These are phyloP conservation scores for Hypoxylon crocopeplum DNA, from an alignment of 495 filamentous ascomycete species.

Conservation along the genomic window DNA sequence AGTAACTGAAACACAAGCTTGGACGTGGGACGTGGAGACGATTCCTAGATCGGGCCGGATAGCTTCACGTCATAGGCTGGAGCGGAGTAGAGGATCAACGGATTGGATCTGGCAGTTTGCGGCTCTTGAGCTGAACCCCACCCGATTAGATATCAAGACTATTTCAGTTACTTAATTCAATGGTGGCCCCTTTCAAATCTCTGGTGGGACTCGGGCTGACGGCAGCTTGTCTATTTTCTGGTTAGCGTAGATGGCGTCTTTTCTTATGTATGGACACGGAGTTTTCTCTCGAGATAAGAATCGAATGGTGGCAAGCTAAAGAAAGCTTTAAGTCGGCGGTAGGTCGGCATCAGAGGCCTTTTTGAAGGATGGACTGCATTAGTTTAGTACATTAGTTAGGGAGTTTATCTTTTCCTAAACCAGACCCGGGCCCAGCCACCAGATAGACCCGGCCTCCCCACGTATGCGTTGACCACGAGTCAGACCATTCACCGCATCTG, in stretches of 20 bases:
- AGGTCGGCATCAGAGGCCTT: not conserved
- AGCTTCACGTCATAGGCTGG: conserved; percentile 25
- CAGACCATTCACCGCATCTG: conserved; percentile 32
- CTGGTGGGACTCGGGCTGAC: conserved; percentile 12
- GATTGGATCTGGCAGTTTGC: conserved; percentile 19
- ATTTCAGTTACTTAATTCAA: not conserved
- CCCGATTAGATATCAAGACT: conserved; percentile 13
- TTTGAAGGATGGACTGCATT: conserved; percentile 6
- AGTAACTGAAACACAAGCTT: conserved; percentile 1
- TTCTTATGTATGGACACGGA: not conserved
- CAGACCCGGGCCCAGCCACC: conserved; percentile 13
- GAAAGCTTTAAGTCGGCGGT: not conserved
- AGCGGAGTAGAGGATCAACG: conserved; percentile 14
- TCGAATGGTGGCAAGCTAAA: conserved; percentile 10
- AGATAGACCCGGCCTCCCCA: conserved; percentile 13
- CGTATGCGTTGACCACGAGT: conserved; percentile 12
- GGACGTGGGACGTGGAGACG: conserved; percentile 14
- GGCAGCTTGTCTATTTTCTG: conserved; percentile 12
- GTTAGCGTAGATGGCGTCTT: conserved; percentile 21
- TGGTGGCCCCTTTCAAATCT: no score
- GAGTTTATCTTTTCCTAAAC: conserved; percentile 27
- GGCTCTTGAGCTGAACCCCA: conserved; percentile 21
- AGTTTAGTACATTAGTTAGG: conserved; percentile 3
- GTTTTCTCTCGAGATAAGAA: conserved; percentile 16
- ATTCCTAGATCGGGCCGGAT: conserved; percentile 21